Conservation (phyloP, 148 eudicot genomes). For the Vaccinium macrocarpon region DNA sequence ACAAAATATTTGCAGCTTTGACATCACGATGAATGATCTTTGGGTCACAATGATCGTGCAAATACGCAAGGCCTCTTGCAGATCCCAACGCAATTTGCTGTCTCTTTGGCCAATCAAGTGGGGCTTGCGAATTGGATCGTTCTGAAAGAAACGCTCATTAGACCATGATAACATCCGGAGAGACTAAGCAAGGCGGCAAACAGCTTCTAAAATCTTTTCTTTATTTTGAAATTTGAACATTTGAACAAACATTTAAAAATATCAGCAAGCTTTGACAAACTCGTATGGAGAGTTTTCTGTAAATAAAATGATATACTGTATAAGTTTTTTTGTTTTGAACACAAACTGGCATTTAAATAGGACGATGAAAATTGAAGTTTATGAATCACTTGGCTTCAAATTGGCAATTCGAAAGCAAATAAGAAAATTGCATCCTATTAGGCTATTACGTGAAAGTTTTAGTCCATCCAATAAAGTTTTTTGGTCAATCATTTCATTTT, state of each 20-base stretch:
- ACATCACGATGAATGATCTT: constrained; percentile 70
- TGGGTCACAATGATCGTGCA: constrained; percentile 64
- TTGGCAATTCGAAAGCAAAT: background rate
- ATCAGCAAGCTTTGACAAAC: background rate
- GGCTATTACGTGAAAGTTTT: background rate
- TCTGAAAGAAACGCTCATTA: background rate
- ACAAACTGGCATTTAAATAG: background rate
- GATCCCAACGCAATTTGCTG: background rate
- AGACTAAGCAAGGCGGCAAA: background rate
- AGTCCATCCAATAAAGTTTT: background rate
- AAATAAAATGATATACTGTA: background rate
- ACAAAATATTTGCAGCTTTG: constrained; percentile 63
- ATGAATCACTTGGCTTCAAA: background rate
- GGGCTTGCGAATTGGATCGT: background rate
- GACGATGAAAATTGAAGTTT: background rate
- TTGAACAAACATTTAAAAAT: background rate
- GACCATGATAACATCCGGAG: background rate
- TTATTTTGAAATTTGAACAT: background rate
- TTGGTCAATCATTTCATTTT: background rate
- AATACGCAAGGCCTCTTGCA: constrained; percentile 45
- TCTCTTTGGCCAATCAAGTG: constrained; percentile 1
- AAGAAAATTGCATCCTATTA: background rate
- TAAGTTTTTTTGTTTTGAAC: background rate
- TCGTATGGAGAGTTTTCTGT: background rate
- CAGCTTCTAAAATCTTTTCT: background rate